phyloP scores from a whole-genome alignment of 345 rosid genomes.

The Rubroshorea leprosula region DNA sequence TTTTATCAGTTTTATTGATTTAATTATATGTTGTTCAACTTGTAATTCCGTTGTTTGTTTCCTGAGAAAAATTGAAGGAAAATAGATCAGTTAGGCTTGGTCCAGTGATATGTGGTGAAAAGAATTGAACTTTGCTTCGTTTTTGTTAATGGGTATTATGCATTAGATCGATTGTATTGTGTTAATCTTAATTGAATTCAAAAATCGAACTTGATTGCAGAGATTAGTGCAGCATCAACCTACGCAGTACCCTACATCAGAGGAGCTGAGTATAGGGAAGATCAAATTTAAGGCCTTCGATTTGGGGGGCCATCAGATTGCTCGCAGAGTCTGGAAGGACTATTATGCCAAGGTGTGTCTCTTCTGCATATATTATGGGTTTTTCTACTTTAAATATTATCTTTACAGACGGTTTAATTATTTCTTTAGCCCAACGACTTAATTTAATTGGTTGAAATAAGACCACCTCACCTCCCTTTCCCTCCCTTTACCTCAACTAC shows the following conservation, averaged over 20 bases:
- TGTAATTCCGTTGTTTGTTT: background rate
- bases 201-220: slow-evolving; percentile 11
- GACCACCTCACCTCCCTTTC: too few relatives aligned
- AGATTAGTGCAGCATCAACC: slow-evolving; percentile 38
- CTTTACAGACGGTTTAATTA: too few relatives aligned
- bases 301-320: slow-evolving; percentile 40
- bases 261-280: slow-evolving; percentile 34
- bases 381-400: too few relatives aligned
- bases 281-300: slow-evolving; percentile 37
- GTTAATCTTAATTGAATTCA: too few relatives aligned
- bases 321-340: slow-evolving; percentile 37
- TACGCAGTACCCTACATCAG: slow-evolving; percentile 33
- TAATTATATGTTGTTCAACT: too few relatives aligned
- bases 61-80: background rate
- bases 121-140: too few relatives aligned
- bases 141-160: too few relatives aligned
- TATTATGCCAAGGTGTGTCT: slow-evolving; percentile 18
- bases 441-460: too few relatives aligned
- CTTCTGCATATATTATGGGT: background rate
- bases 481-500: too few relatives aligned
- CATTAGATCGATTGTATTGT: too few relatives aligned
- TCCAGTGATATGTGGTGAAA: too few relatives aligned
- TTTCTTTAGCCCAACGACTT: too few relatives aligned
- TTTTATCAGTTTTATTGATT: background rate
- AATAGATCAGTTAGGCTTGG: background rate